Evolutionary conservation across 805 yeast genomes (phyloP).

Genomic region (Myxozyma nipponensis): DNA sequence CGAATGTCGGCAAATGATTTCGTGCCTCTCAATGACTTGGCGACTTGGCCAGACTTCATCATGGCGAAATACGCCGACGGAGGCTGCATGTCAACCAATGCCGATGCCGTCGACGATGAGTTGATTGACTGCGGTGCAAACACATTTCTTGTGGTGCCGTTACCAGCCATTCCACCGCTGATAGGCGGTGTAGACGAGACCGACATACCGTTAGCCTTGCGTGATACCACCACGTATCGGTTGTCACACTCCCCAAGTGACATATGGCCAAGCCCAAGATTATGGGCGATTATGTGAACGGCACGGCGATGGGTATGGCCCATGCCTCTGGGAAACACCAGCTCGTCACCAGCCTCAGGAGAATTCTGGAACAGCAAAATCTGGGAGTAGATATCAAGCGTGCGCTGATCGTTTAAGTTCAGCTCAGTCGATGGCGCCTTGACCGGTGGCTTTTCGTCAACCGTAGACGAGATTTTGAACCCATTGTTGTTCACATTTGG

Average conservation of each 20-base stretch:
- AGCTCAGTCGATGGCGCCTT: slow-evolving; percentile 31
- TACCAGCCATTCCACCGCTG: not conserved
- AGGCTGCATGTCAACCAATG: not conserved
- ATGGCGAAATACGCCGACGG: not conserved
- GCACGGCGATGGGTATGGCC: slow-evolving; percentile 58
- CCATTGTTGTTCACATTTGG: slow-evolving; percentile 14
- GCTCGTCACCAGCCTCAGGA: slow-evolving; percentile 44
- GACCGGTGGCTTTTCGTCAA: not conserved
- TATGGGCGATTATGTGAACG: slow-evolving; percentile 60
- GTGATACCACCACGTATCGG: slow-evolving; percentile 2
- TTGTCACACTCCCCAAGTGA: not conserved
- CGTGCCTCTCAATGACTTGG: slow-evolving; percentile 31
- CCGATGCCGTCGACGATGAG: slow-evolving; percentile 2
- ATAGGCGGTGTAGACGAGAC: not conserved
- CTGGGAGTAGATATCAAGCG: slow-evolving; percentile 79
- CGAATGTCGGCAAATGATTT: slow-evolving; percentile 39
- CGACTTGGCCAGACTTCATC: not conserved
- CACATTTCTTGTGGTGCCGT: not conserved
- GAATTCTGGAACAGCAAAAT: slow-evolving; percentile 54
- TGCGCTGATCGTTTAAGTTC: slow-evolving; percentile 87
- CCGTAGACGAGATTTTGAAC: not conserved
- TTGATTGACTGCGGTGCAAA: not conserved
- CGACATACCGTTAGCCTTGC: not conserved
- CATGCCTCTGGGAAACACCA: slow-evolving; percentile 46
- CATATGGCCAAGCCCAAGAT: slow-evolving; percentile 49